phyloP scores from a whole-genome alignment of 257 asterid species.

The Rubia yunnanensis region DNA sequence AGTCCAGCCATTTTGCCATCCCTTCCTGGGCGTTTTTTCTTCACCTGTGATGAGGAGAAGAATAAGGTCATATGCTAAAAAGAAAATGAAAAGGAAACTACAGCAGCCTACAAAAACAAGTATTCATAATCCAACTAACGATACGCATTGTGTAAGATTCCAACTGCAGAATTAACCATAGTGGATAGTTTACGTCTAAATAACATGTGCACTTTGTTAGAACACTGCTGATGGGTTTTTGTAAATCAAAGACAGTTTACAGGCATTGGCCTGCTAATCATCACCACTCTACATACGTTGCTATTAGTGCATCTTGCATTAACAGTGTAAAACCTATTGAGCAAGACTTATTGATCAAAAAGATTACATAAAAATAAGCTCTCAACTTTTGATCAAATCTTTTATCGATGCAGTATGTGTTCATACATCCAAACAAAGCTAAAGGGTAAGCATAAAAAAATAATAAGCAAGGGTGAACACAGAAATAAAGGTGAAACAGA shows the following conservation, averaged over 20 bases:
- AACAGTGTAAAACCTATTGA: neutral
- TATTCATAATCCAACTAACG: neutral
- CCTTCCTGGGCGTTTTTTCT: constrained; percentile 90
- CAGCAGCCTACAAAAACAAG: neutral
- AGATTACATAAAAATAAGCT: neutral
- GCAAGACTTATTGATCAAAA: neutral
- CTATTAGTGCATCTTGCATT: neutral
- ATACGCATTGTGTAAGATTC: neutral
- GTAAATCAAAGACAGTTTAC: neutral
- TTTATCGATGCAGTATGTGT: neutral
- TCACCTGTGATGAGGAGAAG: constrained; percentile 50
- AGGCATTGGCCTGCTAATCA: neutral
- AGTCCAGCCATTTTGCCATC: constrained; percentile 98
- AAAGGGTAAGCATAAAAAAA: neutral
- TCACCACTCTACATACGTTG: neutral
- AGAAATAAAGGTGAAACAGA: neutral
- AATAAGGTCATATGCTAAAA: neutral
- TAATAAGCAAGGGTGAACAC: neutral
- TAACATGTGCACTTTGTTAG: neutral
- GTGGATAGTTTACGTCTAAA: neutral
- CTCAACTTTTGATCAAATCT: neutral
- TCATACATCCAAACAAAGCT: neutral
- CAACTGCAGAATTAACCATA: neutral
- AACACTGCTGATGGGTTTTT: neutral
- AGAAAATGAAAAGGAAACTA: neutral